Evolutionary conservation across 805 yeast genomes (phyloP).

Genomic region (Candida silvatica): DNA sequence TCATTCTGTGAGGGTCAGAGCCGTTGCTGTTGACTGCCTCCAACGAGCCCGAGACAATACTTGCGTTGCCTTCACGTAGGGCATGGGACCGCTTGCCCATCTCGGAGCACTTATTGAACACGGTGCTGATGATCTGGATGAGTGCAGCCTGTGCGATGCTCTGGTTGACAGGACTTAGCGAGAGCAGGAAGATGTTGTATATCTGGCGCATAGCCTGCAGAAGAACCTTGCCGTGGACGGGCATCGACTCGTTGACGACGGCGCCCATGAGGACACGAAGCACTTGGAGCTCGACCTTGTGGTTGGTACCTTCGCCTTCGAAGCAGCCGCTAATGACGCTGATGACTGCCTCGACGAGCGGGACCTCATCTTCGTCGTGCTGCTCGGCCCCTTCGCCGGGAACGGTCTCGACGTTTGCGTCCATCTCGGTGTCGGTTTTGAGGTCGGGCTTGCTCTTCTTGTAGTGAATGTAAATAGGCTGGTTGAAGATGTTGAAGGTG

Average conservation of each 20-base stretch:
- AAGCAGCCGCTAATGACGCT: slow-evolving; percentile 79
- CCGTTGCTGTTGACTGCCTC: neutral
- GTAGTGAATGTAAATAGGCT: slow-evolving; percentile 41
- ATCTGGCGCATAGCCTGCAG: slow-evolving; percentile 89
- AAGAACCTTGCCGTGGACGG: slow-evolving; percentile 84
- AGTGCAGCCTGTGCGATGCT: slow-evolving; percentile 92
- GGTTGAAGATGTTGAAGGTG: slow-evolving; percentile 73
- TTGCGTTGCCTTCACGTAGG: neutral
- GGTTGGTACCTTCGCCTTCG: slow-evolving; percentile 89
- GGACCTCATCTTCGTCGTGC: slow-evolving; percentile 28
- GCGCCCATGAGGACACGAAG: slow-evolving; percentile 88
- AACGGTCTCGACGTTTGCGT: slow-evolving; percentile 30
- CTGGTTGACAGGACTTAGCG: slow-evolving; percentile 76
- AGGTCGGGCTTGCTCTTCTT: slow-evolving; percentile 15
- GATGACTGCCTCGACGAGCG: slow-evolving; percentile 72
- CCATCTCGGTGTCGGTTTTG: slow-evolving; percentile 28
- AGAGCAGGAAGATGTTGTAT: slow-evolving; percentile 83
- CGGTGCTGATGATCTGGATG: slow-evolving; percentile 80
- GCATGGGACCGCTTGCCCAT: slow-evolving; percentile 1
- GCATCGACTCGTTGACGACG: slow-evolving; percentile 67
- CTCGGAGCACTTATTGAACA: slow-evolving; percentile 58
- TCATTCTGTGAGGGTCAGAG: slow-evolving; percentile 25
- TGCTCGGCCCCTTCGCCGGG: neutral
- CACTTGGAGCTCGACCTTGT: slow-evolving; percentile 83
- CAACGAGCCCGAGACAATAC: slow-evolving; percentile 1